Percentiles rank a stretch among this genome's conserved stretches.
Evolutionary conservation across 1,284 basidiomycete genomes (phyloP).

Genomic region (Papiliotrema terrestris): DNA sequence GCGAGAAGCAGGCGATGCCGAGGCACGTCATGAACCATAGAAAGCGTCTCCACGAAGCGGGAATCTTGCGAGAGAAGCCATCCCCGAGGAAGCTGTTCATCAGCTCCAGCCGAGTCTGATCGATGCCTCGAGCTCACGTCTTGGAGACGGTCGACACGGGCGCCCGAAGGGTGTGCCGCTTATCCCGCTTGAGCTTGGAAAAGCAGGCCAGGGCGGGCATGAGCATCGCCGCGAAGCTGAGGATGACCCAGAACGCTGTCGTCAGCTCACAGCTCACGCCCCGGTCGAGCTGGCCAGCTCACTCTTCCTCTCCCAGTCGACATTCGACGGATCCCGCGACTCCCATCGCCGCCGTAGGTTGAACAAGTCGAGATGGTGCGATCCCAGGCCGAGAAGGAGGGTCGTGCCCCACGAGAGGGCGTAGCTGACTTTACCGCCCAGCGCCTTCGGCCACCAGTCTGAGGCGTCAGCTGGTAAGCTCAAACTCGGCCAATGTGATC

Average conservation of each 20-base stretch:
- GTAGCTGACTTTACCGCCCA: constrained; percentile 55
- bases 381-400: constrained; percentile 49
- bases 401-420: constrained; percentile 53
- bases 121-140: constrained; percentile 26
- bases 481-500: not conserved
- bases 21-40: constrained; percentile 57
- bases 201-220: constrained; percentile 55
- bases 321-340: constrained; percentile 25
- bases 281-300: constrained; percentile 8
- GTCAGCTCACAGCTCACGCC: not conserved
- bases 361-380: constrained; percentile 53
- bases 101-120: not conserved
- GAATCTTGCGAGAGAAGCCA: constrained; percentile 51
- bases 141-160: constrained; percentile 28
- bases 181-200: constrained; percentile 48
- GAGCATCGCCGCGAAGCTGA: constrained; percentile 57
- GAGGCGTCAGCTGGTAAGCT: not conserved
- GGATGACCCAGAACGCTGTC: constrained; percentile 53
- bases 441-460: constrained; percentile 49
- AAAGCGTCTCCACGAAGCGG: constrained; percentile 55
- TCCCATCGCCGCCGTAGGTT: constrained; percentile 30
- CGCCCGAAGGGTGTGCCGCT: constrained; percentile 43
- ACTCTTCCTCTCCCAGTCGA: constrained; percentile 59
- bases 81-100: constrained; percentile 47
- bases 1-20: constrained; percentile 53